Conservation (phyloP, 1,284 basidiomycete species). For the Thecaphora frezii region DNA sequence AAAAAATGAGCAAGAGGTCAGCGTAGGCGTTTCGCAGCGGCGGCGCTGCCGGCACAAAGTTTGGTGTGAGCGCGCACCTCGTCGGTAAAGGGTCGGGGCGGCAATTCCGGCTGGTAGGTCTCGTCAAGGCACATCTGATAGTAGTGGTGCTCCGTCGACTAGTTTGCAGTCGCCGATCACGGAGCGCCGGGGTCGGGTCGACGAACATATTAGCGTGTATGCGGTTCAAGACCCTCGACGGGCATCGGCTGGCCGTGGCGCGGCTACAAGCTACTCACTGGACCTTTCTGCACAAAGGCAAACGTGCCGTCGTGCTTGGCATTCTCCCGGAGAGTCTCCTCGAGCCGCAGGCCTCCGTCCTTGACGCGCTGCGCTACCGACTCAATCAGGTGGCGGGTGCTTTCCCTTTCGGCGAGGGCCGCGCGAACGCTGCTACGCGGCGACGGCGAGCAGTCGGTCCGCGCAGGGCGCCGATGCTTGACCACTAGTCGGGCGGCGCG, state of each 20-base stretch:
- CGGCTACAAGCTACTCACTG: conserved; percentile 3
- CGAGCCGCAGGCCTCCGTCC: conserved; percentile 77
- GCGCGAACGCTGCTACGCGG: background rate
- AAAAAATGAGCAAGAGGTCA: background rate
- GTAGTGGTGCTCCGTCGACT: conserved; percentile 65
- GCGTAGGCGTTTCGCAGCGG: background rate
- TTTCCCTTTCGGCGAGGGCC: conserved; percentile 1
- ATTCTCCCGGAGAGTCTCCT: conserved; percentile 72
- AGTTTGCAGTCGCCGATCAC: no score
- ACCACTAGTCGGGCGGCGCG: background rate
- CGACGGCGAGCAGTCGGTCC: background rate
- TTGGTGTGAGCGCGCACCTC: background rate
- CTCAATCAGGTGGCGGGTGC: conserved; percentile 65
- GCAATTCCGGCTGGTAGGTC: conserved; percentile 63
- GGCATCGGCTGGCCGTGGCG: no score
- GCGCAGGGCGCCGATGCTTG: background rate
- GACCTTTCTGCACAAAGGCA: conserved; percentile 68
- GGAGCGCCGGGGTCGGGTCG: no score
- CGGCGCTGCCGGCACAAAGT: no score
- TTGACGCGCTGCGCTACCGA: conserved; percentile 81
- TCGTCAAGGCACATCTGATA: conserved; percentile 76
- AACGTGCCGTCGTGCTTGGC: conserved; percentile 81
- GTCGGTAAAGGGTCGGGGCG: conserved; percentile 67
- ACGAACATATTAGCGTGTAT: no score
- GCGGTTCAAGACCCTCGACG: no score